Evolutionary conservation across 1,139 yeast genomes (phyloP), one percentile per base, ranked within the genome.

Genomic region (Saccharomyces pastorianus): DNA sequence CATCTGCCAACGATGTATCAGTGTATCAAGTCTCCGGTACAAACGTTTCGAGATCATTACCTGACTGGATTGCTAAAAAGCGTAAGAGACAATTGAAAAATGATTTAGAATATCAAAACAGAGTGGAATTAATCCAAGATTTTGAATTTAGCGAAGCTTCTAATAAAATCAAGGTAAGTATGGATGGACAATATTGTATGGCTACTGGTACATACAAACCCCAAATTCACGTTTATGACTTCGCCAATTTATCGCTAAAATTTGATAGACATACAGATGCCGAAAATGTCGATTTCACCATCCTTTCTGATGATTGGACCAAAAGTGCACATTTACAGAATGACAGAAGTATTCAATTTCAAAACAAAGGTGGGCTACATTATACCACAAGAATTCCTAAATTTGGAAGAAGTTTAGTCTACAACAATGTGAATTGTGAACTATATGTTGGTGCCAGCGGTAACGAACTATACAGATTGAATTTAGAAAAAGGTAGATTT

Each of bases 141-240:
- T 93, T 95, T 64, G 96, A 93, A 67, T 93, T 93, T 68, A 87
- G 91, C 65, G 99, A 93, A 73, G 97, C 99, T 1, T 90, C 98
- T 2, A 91, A 88, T 69, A 84, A 82, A 66, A 84, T 93, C 59
- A 84, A 81, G 68, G 95, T 91, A 3, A 76, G 96, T 0, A 83
- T 85, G 13, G 99, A 93, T 71, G 97, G 98, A 1, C 88, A 88
- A 64, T 90, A 74, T 72, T 95, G 95, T 31, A 88, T 93, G 96
- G 99, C 99, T 1, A 93, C 99, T 0, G 99, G 99, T 53, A 90
- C 96, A 0, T 93, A 93, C 69, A 93, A 93, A 69, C 99, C 99
- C 3, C 99, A 93, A 70, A 93, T 93, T 50, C 98, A 93, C 66
- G 95, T 95, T 7, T 93, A 93, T 66, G 99, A 93, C 67, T 89